These are phyloP conservation scores for Aspergillus conjunctus DNA, from an alignment of 495 filamentous ascomycete genomes.

Conservation along the genomic window DNA sequence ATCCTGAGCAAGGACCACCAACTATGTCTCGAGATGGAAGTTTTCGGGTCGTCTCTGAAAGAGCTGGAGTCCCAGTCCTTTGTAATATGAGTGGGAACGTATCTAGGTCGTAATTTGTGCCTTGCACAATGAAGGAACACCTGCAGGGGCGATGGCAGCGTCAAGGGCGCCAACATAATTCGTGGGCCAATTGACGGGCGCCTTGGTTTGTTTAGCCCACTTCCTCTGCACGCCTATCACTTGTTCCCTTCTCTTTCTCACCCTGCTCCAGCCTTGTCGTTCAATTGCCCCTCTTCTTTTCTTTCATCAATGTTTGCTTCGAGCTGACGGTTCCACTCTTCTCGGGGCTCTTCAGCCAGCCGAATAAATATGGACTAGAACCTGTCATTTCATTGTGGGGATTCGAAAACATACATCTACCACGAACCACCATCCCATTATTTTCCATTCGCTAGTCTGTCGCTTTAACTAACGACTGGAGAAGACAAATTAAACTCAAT, in stretches of 20 bases:
- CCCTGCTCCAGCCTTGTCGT: background rate
- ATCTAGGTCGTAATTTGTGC: too few species aligned
- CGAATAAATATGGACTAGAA: background rate
- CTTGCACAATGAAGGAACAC: background rate
- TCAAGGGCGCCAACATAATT: slow-evolving; percentile 11
- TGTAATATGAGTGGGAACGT: too few species aligned
- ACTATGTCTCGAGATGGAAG: too few species aligned
- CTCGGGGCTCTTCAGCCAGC: background rate
- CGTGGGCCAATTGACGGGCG: background rate
- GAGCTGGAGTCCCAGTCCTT: too few species aligned
- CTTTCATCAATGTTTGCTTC: background rate
- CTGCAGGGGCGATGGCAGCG: slow-evolving; percentile 1
- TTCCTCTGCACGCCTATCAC: slow-evolving; percentile 3
- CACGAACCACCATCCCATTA: too few species aligned
- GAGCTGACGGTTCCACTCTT: background rate
- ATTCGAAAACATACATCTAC: too few species aligned
- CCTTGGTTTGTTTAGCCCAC: background rate
- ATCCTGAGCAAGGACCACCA: background rate
- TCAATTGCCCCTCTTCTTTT: slow-evolving; percentile 4
- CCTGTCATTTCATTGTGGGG: background rate
- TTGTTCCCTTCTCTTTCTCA: background rate
- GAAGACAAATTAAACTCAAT: too few species aligned
- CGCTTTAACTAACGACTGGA: too few species aligned
- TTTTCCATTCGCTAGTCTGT: too few species aligned
- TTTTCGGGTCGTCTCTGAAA: too few species aligned